Base-by-base conservation (phyloP, 495 filamentous ascomycete species). In the Symbiotaphrina buchneri region DNA sequence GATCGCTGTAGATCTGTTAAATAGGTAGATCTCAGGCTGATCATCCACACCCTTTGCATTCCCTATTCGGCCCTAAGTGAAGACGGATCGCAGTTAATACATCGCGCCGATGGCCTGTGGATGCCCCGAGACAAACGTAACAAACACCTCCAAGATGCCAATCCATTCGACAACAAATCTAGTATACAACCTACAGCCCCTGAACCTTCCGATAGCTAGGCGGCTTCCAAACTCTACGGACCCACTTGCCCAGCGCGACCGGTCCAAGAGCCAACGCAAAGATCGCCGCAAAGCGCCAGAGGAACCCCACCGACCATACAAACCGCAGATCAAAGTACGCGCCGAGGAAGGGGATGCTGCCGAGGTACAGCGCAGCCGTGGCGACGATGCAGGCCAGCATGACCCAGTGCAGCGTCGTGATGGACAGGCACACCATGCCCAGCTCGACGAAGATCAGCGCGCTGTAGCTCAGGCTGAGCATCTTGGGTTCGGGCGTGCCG, bases 191-290 rank as follows among this genome's bases (percentile, higher is more conserved):
- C 18, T 33, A 56, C 47, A 59, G 59, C 7, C 64, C 82, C 50
- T 77, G 75, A 11, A 99, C 85, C 56, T 99, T 99, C 37, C 87
- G 61, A 56, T 90, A 94, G 47, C 74, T 87, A n/a, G 83, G 81
- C 31, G 87, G 90, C 44, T 70, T 81, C 59, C 90, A 71, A 32
- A 66, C 77, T 44, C 82, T 65, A 47, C 75, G 59, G 32, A 93
- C 68, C 36, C 81, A 43, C 58, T 94, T 99, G 3, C 64, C 77
- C 32, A 63, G 69, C 52, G 78, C 91, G 4, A 83, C 74, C n/a
- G 90, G 90, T 27, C 87, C 62, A 27, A 95, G 46, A 27, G 71
- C 73, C 14, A 93, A 71, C 10, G 74, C 72, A 14, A 59, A 54
- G 13, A 95, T 79, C 20, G 74, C 82, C 14, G 58, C 58, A 8